phyloP scores from a whole-genome alignment of 2,329 filamentous ascomycete genomes.

The Cladosporium oxysporum region DNA sequence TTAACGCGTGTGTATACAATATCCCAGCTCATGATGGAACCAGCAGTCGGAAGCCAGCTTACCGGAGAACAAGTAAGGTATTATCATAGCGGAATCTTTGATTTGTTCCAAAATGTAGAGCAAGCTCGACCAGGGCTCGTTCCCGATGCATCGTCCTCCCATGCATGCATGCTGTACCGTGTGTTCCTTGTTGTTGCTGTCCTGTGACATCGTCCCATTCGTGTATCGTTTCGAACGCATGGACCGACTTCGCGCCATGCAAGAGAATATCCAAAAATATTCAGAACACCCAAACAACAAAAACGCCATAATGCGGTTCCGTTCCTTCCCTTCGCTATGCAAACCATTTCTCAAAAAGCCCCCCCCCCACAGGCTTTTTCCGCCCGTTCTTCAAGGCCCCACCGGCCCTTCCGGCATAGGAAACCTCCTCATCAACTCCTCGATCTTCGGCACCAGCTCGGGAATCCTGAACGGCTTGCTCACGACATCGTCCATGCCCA shows the following conservation, averaged over 20 bases:
- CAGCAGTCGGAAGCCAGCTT: too few species aligned
- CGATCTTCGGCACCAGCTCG: constrained; percentile 54
- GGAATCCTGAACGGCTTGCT: constrained; percentile 54
- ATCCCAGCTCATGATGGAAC: too few species aligned
- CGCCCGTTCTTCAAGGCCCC: background rate
- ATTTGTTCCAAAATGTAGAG: too few species aligned
- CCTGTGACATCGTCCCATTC: background rate
- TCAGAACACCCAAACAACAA: background rate
- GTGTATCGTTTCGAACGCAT: background rate
- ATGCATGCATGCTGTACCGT: background rate
- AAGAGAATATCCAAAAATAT: background rate
- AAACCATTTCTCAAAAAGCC: too few species aligned
- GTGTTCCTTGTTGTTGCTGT: background rate
- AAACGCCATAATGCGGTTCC: background rate
- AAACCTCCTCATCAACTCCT: constrained; percentile 45
- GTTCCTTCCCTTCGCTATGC: background rate
- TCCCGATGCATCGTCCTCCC: background rate
- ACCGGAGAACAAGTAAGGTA: too few species aligned
- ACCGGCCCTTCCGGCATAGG: constrained; percentile 23
- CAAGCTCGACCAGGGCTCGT: background rate
- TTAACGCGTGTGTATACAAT: too few species aligned
- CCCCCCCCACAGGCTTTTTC: too few species aligned
- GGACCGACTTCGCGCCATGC: background rate
- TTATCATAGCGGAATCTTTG: too few species aligned
- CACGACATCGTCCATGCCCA: constrained; percentile 65